Conservation (phyloP, 2,329 filamentous ascomycete genomes). For the Hypoxylon sp. region DNA sequence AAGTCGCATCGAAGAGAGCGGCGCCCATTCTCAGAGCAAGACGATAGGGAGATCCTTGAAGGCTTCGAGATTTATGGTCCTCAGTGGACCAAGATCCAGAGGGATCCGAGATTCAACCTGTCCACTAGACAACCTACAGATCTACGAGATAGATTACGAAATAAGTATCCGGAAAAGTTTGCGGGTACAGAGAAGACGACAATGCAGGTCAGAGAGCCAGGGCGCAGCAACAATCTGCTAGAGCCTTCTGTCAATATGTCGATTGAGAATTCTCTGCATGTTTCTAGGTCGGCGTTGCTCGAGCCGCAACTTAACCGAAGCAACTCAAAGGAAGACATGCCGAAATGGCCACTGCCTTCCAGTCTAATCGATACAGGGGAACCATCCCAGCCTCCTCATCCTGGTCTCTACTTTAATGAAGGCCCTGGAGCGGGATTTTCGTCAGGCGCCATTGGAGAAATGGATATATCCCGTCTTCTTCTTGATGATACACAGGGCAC, state of each 20-base stretch:
- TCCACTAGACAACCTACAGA: slow-evolving; percentile 73
- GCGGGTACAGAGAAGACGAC: slow-evolving; percentile 69
- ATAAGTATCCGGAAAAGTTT: slow-evolving; percentile 74
- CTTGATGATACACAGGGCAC: slow-evolving; percentile 65
- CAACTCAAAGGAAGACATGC: slow-evolving; percentile 64
- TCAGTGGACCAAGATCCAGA: slow-evolving; percentile 76
- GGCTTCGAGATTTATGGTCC: slow-evolving; percentile 73
- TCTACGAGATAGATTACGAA: slow-evolving; percentile 73
- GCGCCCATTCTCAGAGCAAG: slow-evolving; percentile 73
- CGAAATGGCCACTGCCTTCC: slow-evolving; percentile 60
- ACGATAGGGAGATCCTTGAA: slow-evolving; percentile 73
- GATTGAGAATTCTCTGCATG: slow-evolving; percentile 63
- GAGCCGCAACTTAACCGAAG: slow-evolving; percentile 59
- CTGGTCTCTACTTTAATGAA: slow-evolving; percentile 64
- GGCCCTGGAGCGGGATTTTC: slow-evolving; percentile 55
- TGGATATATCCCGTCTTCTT: slow-evolving; percentile 73
- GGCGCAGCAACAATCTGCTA: slow-evolving; percentile 61
- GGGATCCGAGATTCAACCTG: slow-evolving; percentile 71
- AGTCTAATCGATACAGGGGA: slow-evolving; percentile 55
- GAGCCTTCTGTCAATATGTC: slow-evolving; percentile 68
- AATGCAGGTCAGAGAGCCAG: slow-evolving; percentile 62
- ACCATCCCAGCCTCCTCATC: slow-evolving; percentile 53
- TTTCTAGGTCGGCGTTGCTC: slow-evolving; percentile 57
- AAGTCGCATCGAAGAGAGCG: slow-evolving; percentile 73
- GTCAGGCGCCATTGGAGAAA: slow-evolving; percentile 66